These are phyloP conservation scores for Globisporangium nagaii DNA, from an alignment of 352 stramenopile genomes.

Conservation along the genomic window DNA sequence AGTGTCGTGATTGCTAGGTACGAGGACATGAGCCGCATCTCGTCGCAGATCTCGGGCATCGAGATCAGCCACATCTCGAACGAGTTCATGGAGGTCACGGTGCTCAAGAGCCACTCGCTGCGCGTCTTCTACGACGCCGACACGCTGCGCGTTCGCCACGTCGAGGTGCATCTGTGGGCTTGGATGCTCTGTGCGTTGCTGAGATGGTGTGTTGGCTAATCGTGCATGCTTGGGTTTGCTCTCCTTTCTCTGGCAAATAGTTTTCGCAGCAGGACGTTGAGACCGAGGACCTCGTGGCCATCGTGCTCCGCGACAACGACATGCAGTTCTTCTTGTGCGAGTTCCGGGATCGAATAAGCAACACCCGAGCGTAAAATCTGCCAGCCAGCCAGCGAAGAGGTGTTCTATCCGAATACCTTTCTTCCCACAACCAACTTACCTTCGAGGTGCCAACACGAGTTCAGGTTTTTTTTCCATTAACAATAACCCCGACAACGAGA, in stretches of 20 bases:
- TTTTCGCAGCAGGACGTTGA: constrained; percentile 21
- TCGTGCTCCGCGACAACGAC: constrained; percentile 56
- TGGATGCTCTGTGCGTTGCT: not conserved
- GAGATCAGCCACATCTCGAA: constrained; percentile 50
- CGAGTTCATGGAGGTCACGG: constrained; percentile 54
- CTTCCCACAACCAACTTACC: too few species aligned
- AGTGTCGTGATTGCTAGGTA: constrained; percentile 42
- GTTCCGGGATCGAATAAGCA: constrained; percentile 46
- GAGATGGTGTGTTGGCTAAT: not conserved
- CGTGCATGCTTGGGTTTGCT: not conserved
- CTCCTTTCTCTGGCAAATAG: constrained; percentile 5
- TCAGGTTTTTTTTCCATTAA: too few species aligned
- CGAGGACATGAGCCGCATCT: constrained; percentile 50
- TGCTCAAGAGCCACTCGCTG: constrained; percentile 45
- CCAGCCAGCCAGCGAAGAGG: too few species aligned
- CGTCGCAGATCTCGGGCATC: constrained; percentile 45
- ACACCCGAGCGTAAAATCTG: not conserved
- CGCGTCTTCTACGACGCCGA: constrained; percentile 57
- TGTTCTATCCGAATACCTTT: too few species aligned
- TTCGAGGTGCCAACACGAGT: too few species aligned
- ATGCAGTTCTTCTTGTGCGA: constrained; percentile 51
- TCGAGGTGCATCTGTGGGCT: constrained; percentile 34
- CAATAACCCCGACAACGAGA: too few species aligned
- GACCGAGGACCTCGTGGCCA: constrained; percentile 39
- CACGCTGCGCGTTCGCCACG: constrained; percentile 41